phyloP scores from a whole-genome alignment of 139 green algal genomes.

The Chlamydomonas incerta region DNA sequence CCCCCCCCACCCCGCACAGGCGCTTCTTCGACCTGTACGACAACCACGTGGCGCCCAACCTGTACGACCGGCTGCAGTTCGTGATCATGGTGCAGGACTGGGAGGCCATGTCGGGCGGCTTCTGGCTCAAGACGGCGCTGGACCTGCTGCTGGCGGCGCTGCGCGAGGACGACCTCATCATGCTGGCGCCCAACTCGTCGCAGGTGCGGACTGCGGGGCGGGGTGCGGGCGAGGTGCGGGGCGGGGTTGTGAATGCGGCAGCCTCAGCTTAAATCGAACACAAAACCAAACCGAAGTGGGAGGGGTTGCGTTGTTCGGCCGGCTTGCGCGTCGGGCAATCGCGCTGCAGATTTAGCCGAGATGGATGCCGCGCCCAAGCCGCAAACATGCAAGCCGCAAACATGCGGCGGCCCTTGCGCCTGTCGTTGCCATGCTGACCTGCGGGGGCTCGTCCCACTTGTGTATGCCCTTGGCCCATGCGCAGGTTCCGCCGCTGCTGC shows the following conservation, averaged over 20 bases:
- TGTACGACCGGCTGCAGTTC: slow-evolving; percentile 93
- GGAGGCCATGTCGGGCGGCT: slow-evolving; percentile 86
- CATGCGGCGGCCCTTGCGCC: too few relatives aligned
- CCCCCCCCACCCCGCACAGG: neutral
- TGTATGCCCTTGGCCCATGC: too few relatives aligned
- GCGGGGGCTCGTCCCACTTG: too few relatives aligned
- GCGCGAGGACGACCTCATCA: slow-evolving; percentile 86
- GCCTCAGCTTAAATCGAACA: too few relatives aligned
- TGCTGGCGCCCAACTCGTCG: slow-evolving; percentile 91
- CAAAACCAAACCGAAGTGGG: too few relatives aligned
- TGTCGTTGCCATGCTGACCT: too few relatives aligned
- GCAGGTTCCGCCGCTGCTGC: slow-evolving; percentile 68
- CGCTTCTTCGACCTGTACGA: slow-evolving; percentile 95
- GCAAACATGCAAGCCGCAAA: too few relatives aligned
- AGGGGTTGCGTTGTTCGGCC: too few relatives aligned
- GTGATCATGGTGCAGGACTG: slow-evolving; percentile 94
- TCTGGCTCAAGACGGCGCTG: slow-evolving; percentile 97
- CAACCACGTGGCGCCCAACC: slow-evolving; percentile 67
- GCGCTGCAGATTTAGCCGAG: too few relatives aligned
- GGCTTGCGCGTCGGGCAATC: too few relatives aligned
- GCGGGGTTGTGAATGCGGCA: too few relatives aligned
- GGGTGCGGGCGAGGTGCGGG: neutral
- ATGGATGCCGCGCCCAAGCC: too few relatives aligned
- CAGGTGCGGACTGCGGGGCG: slow-evolving; percentile 51
- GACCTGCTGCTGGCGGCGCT: slow-evolving; percentile 92